Conservation (phyloP, 805 yeast genomes). For the Metschnikowia arizonensis region DNA sequence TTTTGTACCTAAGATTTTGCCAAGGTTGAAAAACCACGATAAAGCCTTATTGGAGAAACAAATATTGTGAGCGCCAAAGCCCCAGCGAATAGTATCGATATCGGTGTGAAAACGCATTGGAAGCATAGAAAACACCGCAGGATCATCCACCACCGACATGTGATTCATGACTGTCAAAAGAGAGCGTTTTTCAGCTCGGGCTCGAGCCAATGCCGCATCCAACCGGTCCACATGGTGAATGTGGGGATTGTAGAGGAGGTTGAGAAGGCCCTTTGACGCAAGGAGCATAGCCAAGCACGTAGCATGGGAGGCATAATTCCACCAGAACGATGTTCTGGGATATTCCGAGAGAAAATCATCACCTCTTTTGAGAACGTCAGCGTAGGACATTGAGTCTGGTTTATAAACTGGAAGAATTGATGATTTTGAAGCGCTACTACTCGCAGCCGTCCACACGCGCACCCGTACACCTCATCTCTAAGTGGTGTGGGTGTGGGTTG, state of each 20-base stretch:
- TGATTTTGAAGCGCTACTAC: neutral
- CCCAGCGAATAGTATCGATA: slow-evolving; percentile 79
- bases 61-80: slow-evolving; percentile 87
- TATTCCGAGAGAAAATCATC: slow-evolving; percentile 62
- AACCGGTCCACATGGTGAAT: slow-evolving; percentile 61
- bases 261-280: slow-evolving; percentile 57
- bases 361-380: slow-evolving; percentile 67
- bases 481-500: too few relatives aligned
- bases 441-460: slow-evolving; percentile 1
- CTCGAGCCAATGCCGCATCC: slow-evolving; percentile 58
- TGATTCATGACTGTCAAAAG: slow-evolving; percentile 87
- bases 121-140: slow-evolving; percentile 79
- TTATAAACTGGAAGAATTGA: neutral
- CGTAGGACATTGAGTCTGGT: slow-evolving; percentile 53
- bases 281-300: slow-evolving; percentile 66
- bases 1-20: slow-evolving; percentile 82
- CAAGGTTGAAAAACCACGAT: slow-evolving; percentile 71
- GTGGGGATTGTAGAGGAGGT: slow-evolving; percentile 59
- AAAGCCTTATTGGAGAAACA: slow-evolving; percentile 62
- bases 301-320: slow-evolving; percentile 67
- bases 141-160: slow-evolving; percentile 90
- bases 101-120: slow-evolving; percentile 65
- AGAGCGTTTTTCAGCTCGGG: slow-evolving; percentile 66
- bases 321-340: slow-evolving; percentile 53
- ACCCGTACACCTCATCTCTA: slow-evolving; percentile 3